Conservation (phyloP, 768 basidiomycete species). For the Leccinum truebloodii region DNA sequence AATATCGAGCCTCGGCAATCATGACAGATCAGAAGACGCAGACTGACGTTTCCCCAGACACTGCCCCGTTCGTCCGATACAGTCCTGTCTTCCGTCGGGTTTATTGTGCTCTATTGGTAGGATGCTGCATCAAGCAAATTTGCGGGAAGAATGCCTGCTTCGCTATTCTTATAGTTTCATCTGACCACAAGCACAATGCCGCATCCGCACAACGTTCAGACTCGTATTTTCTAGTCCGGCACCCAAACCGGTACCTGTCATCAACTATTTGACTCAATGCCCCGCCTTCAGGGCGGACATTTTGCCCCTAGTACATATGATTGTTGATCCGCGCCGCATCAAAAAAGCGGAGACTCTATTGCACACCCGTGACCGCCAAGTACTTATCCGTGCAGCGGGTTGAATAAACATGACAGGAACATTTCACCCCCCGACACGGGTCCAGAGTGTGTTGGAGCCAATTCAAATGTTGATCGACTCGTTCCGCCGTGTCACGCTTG, state of each 20-base stretch:
- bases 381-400: not conserved
- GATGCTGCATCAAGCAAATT: not conserved
- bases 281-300: not conserved
- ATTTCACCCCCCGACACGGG: not conserved
- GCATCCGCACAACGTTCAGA: not conserved
- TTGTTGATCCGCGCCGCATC: not conserved
- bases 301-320: not conserved
- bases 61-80: not conserved
- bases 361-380: not conserved
- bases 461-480: not conserved
- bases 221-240: not conserved
- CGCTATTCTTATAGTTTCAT: not conserved
- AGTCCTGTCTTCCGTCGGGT: not conserved
- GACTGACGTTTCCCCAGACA: slow-evolving; percentile 4
- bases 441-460: not conserved
- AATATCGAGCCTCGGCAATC: not conserved
- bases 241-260: too few species aligned
- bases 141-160: too few species aligned
- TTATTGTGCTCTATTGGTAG: not conserved
- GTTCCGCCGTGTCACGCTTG: not conserved
- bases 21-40: not conserved
- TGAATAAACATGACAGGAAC: not conserved
- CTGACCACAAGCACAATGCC: not conserved
- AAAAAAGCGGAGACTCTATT: slow-evolving; percentile 3
- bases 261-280: not conserved